Evolutionary conservation across 139 green algal species (phyloP), one percentile per base, ranked within the genome.

Genomic region (Limnomonas spitsbergensis): DNA sequence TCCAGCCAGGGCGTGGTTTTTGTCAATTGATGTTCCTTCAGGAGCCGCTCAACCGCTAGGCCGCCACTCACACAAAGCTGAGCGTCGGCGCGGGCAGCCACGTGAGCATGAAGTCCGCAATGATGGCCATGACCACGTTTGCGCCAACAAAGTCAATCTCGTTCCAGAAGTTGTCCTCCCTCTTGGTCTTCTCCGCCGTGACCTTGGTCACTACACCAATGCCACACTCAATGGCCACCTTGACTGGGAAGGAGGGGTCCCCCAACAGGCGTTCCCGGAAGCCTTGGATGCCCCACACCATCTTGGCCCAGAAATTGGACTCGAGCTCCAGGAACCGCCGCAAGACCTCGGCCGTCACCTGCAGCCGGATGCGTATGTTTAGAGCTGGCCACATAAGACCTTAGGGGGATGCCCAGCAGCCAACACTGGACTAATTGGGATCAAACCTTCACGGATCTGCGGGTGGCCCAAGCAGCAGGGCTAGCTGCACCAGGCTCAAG

Each of bases 71-170:
- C 87, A 38, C 81, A 81, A 88, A 89, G 0, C 85, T 83, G 66
- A 96, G 84, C 2, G 94, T 95, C 31, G 95, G 95, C 27, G 96
- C 96, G 0, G 95, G 95, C 77, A 99, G 89, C 95, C 95, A 99
- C 1, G 97, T 95, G 9, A 99, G 91, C 95, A 99, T 98, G 90
- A 98, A 99, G 84, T 99, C 96, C 0, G 96, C 96, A 29, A 99
- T 91, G 72, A 99, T 85, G 1, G 96, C 96, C 96, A 99, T 99
- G 39, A 98, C 79, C 39, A 97, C 84, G 80, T 98, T 98, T 73
- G 95, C 95, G 38, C 90, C 82, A 34, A 98, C 96, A 88, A 99
- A 98, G 83, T 99, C 95, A 29, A 80, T 78, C 38, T 87, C 86
- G 6, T 72, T 47, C 73, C 42, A 47, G 37, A 92, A 90, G 61